Percentiles rank a stretch among this genome's conserved stretches.
phyloP scores from a whole-genome alignment of 768 basidiomycete species.

The Pleurotus giganteus region DNA sequence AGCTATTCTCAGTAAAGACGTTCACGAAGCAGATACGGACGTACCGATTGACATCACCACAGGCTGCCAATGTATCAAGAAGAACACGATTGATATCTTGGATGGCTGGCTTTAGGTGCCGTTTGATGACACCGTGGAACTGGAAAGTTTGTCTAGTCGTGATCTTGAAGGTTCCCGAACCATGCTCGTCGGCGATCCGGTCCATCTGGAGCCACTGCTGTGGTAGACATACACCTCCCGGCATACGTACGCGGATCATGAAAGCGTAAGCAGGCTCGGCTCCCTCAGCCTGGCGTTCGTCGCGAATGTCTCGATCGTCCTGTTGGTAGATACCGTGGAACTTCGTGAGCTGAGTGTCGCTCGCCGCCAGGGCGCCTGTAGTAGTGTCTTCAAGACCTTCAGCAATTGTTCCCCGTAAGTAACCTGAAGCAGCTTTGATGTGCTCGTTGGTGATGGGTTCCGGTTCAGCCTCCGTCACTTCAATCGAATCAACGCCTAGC shows the following conservation, averaged over 20 bases:
- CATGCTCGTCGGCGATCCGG: conserved; percentile 94
- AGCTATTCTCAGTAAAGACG: neutral
- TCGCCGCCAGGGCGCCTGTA: conserved; percentile 89
- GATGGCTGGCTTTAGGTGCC: conserved; percentile 92
- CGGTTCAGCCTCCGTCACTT: conserved; percentile 89
- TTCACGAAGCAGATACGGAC: conserved; percentile 14
- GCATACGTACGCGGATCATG: conserved; percentile 98
- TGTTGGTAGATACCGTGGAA: conserved; percentile 97
- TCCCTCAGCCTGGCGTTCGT: conserved; percentile 89
- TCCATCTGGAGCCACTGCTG: conserved; percentile 96
- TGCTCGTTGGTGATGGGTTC: conserved; percentile 99
- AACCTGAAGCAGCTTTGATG: conserved; percentile 95
- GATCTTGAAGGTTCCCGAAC: conserved; percentile 92
- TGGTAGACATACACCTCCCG: conserved; percentile 91
- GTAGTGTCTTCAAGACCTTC: conserved; percentile 85
- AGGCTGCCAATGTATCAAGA: conserved; percentile 95
- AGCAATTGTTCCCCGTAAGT: conserved; percentile 90
- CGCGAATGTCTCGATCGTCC: conserved; percentile 97
- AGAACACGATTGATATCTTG: conserved; percentile 91
- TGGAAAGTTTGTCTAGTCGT: conserved; percentile 99
- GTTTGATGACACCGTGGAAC: conserved; percentile 98
- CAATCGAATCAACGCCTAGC: conserved; percentile 85
- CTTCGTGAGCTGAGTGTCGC: conserved; percentile 94
- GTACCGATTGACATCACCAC: conserved; percentile 95
- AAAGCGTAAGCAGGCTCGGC: conserved; percentile 95